These are phyloP conservation scores for Aspergillus affinis DNA, from an alignment of 495 filamentous ascomycete species.

Conservation along the genomic window DNA sequence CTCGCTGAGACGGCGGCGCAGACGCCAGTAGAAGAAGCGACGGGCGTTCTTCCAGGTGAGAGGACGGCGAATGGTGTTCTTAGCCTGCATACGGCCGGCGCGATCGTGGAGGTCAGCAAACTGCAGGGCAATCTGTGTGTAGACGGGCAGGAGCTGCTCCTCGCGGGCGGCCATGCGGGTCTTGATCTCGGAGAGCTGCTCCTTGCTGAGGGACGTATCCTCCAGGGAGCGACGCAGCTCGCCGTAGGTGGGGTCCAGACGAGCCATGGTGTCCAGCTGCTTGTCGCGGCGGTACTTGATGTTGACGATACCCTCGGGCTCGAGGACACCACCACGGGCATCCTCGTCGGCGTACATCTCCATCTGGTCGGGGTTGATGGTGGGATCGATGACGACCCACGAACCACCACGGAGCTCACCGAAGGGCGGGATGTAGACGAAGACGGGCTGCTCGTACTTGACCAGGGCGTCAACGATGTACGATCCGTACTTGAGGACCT, in stretches of 20 bases:
- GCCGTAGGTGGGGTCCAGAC: constrained; percentile 80
- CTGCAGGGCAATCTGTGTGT: constrained; percentile 88
- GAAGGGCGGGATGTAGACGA: constrained; percentile 96
- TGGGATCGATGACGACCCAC: constrained; percentile 98
- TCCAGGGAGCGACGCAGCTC: constrained; percentile 74
- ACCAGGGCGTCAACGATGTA: constrained; percentile 98
- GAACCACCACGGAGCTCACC: constrained; percentile 98
- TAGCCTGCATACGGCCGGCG: constrained; percentile 95
- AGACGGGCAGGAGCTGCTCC: constrained; percentile 84
- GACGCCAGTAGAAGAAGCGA: constrained; percentile 99
- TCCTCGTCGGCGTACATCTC: constrained; percentile 99
- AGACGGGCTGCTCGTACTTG: constrained; percentile 97
- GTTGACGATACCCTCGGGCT: constrained; percentile 95
- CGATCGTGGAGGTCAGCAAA: constrained; percentile 98
- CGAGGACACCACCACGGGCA: constrained; percentile 91
- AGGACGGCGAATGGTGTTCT: constrained; percentile 82
- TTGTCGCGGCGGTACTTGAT: constrained; percentile 98
- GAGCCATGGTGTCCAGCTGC: constrained; percentile 97
- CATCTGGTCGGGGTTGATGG: constrained; percentile 95
- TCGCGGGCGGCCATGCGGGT: constrained; percentile 83
- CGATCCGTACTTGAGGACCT: constrained; percentile 98
- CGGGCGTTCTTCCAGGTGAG: constrained; percentile 86
- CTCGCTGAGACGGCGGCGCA: constrained; percentile 93
- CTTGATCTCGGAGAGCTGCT: constrained; percentile 77
- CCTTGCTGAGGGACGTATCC: constrained; percentile 65